Percentiles rank a stretch among this genome's conserved stretches.
These are phyloP conservation scores for Graphilbum sp. DNA, from an alignment of 2,329 filamentous ascomycete genomes.

Conservation along the genomic window DNA sequence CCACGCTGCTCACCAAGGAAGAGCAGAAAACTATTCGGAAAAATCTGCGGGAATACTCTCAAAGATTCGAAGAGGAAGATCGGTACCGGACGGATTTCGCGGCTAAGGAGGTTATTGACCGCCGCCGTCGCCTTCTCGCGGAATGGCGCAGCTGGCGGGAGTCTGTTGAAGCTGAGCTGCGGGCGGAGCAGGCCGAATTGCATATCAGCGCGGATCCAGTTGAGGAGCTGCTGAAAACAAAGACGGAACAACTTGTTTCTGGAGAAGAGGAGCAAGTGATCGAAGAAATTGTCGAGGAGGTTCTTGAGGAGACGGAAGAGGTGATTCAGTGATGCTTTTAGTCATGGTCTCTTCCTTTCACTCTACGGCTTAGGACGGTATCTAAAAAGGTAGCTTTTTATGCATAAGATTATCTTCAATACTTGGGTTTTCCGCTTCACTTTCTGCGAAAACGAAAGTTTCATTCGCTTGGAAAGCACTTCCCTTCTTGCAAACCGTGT, in stretches of 20 bases:
- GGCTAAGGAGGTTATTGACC: conserved; percentile 85
- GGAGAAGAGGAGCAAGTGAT: conserved; percentile 64
- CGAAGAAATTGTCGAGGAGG: conserved; percentile 80
- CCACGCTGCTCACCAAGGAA: conserved; percentile 85
- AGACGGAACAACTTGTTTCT: conserved; percentile 34
- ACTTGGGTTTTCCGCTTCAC: background rate
- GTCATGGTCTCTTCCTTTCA: too few relatives aligned
- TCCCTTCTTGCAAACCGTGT: too few relatives aligned
- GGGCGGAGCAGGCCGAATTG: conserved; percentile 51
- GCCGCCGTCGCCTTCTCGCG: conserved; percentile 61
- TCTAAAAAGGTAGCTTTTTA: too few relatives aligned
- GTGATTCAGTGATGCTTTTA: conserved; percentile 22
- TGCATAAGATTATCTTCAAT: too few relatives aligned
- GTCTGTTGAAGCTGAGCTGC: conserved; percentile 52
- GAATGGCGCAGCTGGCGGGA: conserved; percentile 84
- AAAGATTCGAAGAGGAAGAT: conserved; percentile 90
- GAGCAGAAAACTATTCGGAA: conserved; percentile 97
- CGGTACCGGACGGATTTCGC: conserved; percentile 83
- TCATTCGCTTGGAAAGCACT: too few relatives aligned
- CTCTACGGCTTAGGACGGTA: background rate
- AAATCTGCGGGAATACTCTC: conserved; percentile 93
- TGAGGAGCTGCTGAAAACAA: conserved; percentile 42
- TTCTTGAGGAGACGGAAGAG: conserved; percentile 73
- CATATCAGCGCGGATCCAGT: conserved; percentile 51
- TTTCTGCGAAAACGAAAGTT: too few relatives aligned